Evolutionary conservation across 139 green algal genomes (phyloP).

Genomic region (Yamagishiella unicocca): DNA sequence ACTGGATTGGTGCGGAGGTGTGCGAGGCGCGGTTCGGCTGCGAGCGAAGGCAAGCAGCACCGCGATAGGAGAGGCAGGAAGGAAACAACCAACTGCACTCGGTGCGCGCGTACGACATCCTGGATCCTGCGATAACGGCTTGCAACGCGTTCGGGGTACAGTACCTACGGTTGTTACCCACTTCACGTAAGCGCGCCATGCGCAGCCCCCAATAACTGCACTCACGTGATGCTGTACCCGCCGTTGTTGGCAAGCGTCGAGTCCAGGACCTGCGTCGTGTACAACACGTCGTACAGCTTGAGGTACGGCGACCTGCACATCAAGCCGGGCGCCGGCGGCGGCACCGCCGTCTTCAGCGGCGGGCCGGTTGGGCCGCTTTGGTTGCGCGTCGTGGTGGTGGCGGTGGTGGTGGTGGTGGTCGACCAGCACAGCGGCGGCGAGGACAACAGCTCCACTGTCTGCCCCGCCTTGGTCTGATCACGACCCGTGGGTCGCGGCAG

Average conservation of each 20-base stretch:
- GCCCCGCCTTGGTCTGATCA: too few species aligned
- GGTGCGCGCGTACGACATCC: neutral
- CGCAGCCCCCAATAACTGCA: neutral
- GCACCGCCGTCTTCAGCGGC: neutral
- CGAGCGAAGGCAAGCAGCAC: neutral
- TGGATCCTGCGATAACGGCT: neutral
- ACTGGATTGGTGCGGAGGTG: too few species aligned
- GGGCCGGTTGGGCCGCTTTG: too few species aligned
- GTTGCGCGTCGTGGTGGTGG: too few species aligned
- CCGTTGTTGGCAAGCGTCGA: conserved; percentile 4
- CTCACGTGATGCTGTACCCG: conserved; percentile 7
- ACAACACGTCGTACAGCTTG: neutral
- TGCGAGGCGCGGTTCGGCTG: too few species aligned
- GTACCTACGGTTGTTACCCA: too few species aligned
- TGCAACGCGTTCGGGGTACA: too few species aligned
- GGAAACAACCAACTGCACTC: neutral
- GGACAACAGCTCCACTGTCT: neutral
- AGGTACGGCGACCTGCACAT: neutral
- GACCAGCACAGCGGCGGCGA: neutral
- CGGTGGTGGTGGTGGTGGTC: too few species aligned
- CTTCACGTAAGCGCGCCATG: neutral
- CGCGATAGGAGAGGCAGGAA: neutral
- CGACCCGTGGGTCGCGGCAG: neutral
- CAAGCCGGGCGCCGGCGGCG: neutral
- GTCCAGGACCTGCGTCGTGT: conserved; percentile 22